Conservation (phyloP, 208 protist genomes). For the Trypanosoma lewisi region DNA sequence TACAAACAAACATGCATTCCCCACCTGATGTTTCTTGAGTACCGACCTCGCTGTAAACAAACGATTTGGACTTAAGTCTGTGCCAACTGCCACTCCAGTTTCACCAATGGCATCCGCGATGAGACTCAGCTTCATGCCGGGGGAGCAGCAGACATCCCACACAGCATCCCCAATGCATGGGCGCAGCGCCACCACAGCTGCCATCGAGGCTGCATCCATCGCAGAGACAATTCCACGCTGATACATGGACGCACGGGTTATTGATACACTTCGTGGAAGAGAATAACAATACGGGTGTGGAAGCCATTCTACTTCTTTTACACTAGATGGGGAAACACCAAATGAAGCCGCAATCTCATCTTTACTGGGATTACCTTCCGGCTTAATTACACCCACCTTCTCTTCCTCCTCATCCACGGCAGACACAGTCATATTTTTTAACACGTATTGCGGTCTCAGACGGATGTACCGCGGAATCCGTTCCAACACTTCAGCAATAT, state of each 20-base stretch:
- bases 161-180: conserved; percentile 55
- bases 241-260: conserved; percentile 36
- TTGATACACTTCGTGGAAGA: conserved; percentile 35
- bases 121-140: conserved; percentile 82
- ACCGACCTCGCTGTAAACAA: conserved; percentile 53
- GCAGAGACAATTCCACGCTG: conserved; percentile 40
- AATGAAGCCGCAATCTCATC: conserved; percentile 29
- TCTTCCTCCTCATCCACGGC: neutral
- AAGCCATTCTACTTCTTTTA: conserved; percentile 60
- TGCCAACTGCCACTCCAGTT: conserved; percentile 52
- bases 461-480: conserved; percentile 52
- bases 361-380: conserved; percentile 4
- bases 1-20: conserved; percentile 44
- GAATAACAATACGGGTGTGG: conserved; percentile 45
- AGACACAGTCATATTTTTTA: neutral
- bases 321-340: conserved; percentile 16
- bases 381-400: neutral
- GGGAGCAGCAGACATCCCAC: conserved; percentile 85
- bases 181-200: conserved; percentile 73
- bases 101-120: conserved; percentile 57
- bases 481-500: conserved; percentile 27
- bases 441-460: conserved; percentile 33
- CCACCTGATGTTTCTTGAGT: conserved; percentile 34
- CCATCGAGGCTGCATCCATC: conserved; percentile 87
- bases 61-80: conserved; percentile 65